A percentile compares a stretch with the other conserved stretches of the same genome.
These are phyloP conservation scores for Eugenia klotzschiana DNA, from an alignment of 441 rosid species.

Conservation along the genomic window DNA sequence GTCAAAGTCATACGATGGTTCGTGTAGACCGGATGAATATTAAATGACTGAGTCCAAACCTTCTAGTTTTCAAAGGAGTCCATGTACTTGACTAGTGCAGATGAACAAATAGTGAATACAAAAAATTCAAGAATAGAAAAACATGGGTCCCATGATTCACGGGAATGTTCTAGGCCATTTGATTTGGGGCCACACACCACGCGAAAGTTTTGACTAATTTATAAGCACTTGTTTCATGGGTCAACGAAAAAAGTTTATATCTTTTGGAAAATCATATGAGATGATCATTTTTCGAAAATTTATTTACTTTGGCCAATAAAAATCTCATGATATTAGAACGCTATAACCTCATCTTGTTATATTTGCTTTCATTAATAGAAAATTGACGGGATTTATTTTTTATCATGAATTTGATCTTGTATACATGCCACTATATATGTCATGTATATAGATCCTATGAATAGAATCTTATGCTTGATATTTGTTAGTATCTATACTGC, in stretches of 20 bases:
- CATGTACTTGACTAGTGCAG: neutral
- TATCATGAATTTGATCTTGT: neutral
- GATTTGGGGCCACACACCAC: neutral
- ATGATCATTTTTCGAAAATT: neutral
- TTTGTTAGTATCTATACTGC: too few relatives aligned
- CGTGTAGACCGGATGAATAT: too few relatives aligned
- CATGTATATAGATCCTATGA: neutral
- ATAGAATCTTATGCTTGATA: conserved; percentile 19
- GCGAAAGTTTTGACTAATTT: neutral
- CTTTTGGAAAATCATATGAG: neutral
- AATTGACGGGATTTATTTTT: neutral
- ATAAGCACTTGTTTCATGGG: too few relatives aligned
- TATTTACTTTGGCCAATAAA: neutral
- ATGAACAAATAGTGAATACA: neutral
- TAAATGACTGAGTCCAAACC: neutral
- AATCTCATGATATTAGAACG: neutral
- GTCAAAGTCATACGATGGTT: too few relatives aligned
- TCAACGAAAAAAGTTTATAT: neutral
- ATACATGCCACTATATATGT: neutral
- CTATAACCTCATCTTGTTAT: neutral
- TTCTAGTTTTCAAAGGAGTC: neutral
- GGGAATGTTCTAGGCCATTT: neutral
- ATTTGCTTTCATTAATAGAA: neutral
- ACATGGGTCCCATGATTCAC: neutral
- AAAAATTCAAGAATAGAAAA: neutral